Conservation (phyloP, 768 basidiomycete species). For the Auricularia sp. region DNA sequence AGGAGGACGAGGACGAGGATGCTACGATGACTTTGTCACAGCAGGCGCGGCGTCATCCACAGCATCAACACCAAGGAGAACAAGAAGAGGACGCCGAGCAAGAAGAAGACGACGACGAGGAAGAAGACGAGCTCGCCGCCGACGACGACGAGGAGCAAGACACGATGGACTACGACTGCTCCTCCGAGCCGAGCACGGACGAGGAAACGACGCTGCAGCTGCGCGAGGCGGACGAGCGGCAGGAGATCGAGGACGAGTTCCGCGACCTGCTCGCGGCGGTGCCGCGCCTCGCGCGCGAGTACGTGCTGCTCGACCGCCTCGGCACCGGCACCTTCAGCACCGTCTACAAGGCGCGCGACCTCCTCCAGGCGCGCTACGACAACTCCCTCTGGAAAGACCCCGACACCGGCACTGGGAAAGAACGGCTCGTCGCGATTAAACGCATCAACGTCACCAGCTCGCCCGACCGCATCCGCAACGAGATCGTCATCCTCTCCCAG, state of each 20-base stretch:
- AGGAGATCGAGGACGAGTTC: slow-evolving; percentile 72
- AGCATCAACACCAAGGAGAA: slow-evolving; percentile 14
- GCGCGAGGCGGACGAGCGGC: slow-evolving; percentile 56
- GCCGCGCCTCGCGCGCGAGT: slow-evolving; percentile 55
- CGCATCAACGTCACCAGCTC: slow-evolving; percentile 95
- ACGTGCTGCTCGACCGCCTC: slow-evolving; percentile 77
- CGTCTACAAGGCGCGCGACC: slow-evolving; percentile 95
- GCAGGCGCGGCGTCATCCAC: background rate
- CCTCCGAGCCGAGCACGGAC: slow-evolving; percentile 37
- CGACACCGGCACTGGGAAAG: slow-evolving; percentile 40
- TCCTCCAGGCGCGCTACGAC: slow-evolving; percentile 68
- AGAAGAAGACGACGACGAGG: slow-evolving; percentile 17
- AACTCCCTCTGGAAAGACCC: slow-evolving; percentile 51
- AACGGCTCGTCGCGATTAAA: slow-evolving; percentile 84
- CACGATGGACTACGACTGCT: slow-evolving; percentile 25
- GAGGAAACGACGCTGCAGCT: slow-evolving; percentile 52
- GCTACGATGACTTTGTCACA: background rate
- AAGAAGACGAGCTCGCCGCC: slow-evolving; percentile 35
- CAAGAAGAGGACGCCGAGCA: slow-evolving; percentile 24
- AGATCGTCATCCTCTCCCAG: slow-evolving; percentile 81
- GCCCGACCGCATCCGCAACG: slow-evolving; percentile 86
- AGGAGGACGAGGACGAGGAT: background rate
- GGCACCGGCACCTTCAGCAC: slow-evolving; percentile 88
- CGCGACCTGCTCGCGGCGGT: slow-evolving; percentile 54
- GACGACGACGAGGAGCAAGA: slow-evolving; percentile 44